Evolutionary conservation across 2,329 filamentous ascomycete species (phyloP), one percentile per base, ranked within the genome.

Genomic region (Herpotrichia juniperi): DNA sequence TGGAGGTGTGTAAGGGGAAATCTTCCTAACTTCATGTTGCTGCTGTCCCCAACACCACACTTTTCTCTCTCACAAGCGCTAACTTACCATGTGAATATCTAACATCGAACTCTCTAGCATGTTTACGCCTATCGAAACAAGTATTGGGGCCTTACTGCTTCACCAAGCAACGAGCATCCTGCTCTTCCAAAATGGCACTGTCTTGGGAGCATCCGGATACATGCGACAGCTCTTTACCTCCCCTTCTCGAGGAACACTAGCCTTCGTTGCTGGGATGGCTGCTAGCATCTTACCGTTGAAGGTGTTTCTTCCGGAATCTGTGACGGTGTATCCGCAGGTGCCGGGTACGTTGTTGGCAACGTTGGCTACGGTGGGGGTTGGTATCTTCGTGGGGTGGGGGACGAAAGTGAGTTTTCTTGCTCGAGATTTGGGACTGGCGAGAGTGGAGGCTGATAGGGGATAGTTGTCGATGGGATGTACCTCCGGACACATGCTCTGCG

Each of bases 401-500:
- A 82, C 81, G 14, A 82, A 81, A 72, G 80, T 81, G 57, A 62
- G 63, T 19, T 16, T 45, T 17, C 4, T 31, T 28, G 1, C 28
- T 9, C 4, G 34, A 40, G 26, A 19, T 10, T 37, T n/a, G n/a
- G n/a, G n/a, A n/a, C 17, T 37, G 34, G 4, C 14, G 5, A 11
- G 10, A 2, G 2, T 16, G 8, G 28, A 5, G 11, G 32, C 2
- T 31, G 14, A 45, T 28, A 6, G 30, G 53, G 67, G 35, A 40
- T 34, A 71, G 69, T 48, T 51, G 37, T 62, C 66, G 5, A 74
- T 76, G 48, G 81, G 81, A 16, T 83, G 81, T 58, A 83, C 81
- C 9, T 82, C 80, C 1, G 81, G 81, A 46, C 81, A 83, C 58
- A 82, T 83, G 78, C 76, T 83, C 26, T 82, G 80, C 54, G 81